phyloP scores from a whole-genome alignment of 2,329 filamentous ascomycete species.

The Ciborinia camelliae region DNA sequence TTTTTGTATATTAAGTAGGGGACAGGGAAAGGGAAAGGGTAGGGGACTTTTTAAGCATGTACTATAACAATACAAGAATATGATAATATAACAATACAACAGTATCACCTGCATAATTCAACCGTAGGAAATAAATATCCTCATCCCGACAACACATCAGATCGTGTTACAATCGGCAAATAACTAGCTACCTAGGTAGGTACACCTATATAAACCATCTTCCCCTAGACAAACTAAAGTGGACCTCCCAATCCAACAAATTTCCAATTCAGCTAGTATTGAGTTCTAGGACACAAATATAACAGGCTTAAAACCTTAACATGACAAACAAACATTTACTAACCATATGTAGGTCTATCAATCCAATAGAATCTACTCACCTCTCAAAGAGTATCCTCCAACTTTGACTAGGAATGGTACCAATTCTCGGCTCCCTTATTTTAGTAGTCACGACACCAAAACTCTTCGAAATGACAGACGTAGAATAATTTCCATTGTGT shows the following conservation, averaged over 20 bases:
- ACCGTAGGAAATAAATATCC: no score
- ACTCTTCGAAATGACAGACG: no score
- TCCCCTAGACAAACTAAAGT: background rate
- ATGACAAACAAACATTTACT: background rate
- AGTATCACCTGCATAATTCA: no score
- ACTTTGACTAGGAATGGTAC: background rate
- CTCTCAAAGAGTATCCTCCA: background rate
- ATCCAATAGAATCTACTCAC: rapidly evolving
- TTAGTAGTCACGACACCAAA: background rate
- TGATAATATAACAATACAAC: no score
- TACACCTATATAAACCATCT: no score
- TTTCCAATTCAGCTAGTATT: background rate
- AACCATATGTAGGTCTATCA: rapidly evolving
- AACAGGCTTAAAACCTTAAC: rapidly evolving
- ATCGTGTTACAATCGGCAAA: no score
- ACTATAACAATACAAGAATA: no score
- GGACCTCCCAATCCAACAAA: background rate
- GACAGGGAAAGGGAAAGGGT: no score
- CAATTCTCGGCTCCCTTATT: constrained; percentile 3
- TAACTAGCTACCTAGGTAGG: no score
- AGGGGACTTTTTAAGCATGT: no score
- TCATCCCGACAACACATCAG: no score
- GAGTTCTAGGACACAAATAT: background rate
- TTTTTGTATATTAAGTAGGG: no score
- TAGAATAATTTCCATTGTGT: background rate